Base-by-base conservation (phyloP, 441 rosid species). In the Eruca vesicaria region DNA sequence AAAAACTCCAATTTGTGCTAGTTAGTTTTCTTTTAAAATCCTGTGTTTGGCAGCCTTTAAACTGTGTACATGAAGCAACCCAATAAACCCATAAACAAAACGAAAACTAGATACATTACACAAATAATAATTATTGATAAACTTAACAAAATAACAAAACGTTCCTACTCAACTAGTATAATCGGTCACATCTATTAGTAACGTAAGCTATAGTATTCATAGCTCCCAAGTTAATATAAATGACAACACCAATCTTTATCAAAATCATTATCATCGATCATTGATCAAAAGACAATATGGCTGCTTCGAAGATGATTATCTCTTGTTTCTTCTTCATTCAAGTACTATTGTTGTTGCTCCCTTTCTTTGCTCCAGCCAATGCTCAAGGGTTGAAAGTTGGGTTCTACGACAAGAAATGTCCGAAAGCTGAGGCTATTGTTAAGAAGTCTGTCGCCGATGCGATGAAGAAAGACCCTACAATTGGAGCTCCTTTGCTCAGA, bases 401-500 rank as follows among this genome's bases (percentile, higher is more conserved):
- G 55, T 89, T 83, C 76, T 87, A 89, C 72, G 43, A 56, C 7
- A 63, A 78, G 4, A 19, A 86, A 45, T 89, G 89, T 61, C 88
- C 93, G 0, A 28, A 71, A 35, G 86, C 86, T 31, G 89, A 89
- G 72, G 77, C 69, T 60, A 74, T 85, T 8, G 88, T 83, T 7
- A 78, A 80, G 58, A 33, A 52, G 28, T 82, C 81, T n/a, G 79
- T 79, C 14, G 33, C 5, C 29, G 62, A 82, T 33, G 82, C 81
- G 61, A 67, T 87, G 63, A 73, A 76, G 0, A 83, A 76, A 0
- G 89, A 86, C 20, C 86, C 86, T 10, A 70, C 84, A 15, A 82
- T 87, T n/a, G 82, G 82, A 21, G 90, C 81, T 7, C 88, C 90
- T 64, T 58, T 86, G 71, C 58, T 88, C 69, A 84, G 93, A 73